Percentiles rank a stretch among this genome's conserved stretches.
These are phyloP conservation scores for Pseudogymnoascus sp. DNA, from an alignment of 2,329 filamentous ascomycete species.

Conservation along the genomic window DNA sequence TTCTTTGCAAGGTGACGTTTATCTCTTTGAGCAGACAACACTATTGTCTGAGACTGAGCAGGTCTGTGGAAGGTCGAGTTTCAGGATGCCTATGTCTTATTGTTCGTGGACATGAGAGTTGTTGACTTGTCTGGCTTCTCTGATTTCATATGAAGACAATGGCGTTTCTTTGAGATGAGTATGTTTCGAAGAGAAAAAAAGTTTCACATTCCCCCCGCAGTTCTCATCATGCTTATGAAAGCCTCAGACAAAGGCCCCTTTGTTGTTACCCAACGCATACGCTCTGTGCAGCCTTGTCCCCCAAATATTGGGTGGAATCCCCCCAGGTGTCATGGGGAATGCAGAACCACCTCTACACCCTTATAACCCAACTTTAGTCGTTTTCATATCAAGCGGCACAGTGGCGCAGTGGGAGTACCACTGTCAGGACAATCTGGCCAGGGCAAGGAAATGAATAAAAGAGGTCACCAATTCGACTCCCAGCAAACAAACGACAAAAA, in stretches of 20 bases:
- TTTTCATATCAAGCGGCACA: neutral
- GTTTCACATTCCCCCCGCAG: neutral
- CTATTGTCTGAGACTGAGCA: neutral
- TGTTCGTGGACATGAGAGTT: neutral
- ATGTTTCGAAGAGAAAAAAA: neutral
- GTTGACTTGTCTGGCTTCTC: neutral
- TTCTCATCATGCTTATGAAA: neutral
- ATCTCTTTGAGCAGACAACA: neutral
- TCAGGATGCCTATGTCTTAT: neutral
- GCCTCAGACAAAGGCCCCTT: neutral
- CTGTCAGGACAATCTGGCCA: slow-evolving; percentile 7
- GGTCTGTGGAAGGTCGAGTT: neutral
- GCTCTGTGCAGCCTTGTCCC: neutral
- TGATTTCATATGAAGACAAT: neutral
- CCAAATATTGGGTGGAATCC: neutral
- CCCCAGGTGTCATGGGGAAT: neutral
- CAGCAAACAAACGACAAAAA: neutral
- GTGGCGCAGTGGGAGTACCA: slow-evolving; percentile 10
- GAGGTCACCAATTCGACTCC: neutral
- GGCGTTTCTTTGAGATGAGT: neutral
- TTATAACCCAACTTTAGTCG: neutral
- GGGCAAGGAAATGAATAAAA: neutral
- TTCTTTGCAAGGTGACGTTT: neutral
- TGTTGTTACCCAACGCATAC: neutral
- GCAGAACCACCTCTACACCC: neutral